Evolutionary conservation across 805 yeast genomes (phyloP), one percentile per base, ranked within the genome.

Genomic region (Saccharomyces eubayanus): DNA sequence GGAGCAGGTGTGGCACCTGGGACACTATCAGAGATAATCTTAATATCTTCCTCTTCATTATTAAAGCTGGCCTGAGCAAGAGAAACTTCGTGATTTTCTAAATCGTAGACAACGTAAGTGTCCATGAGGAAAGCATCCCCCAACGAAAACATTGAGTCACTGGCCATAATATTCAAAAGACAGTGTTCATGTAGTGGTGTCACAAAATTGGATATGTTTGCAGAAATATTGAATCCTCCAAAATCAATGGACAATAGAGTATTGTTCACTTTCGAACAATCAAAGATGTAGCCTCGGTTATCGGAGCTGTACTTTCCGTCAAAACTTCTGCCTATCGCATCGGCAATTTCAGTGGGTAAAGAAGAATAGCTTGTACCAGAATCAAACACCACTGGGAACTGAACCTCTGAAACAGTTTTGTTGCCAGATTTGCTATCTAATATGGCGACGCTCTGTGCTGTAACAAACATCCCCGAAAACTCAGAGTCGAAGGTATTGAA

Each of bases 61-160:
- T 51, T 48, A 28, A 41, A 50, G 28, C 49, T 66, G 30, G 79
- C 75, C 54, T 74, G 77, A 16, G 85, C 89, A 53, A 87, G 57
- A 0, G 84, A 79, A 31, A 85, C 71, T 62, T 79, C 74, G 49
- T 65, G 67, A 60, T 77, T 77, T 29, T 83, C 88, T 50, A 84
- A 70, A 65, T 87, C 87, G 66, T 77, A 84, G 14, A 84, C 89
- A 28, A 79, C 77, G 63, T 86, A 87, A 3, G 84, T 85, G 41
- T 79, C 76, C 52, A 87, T 74, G 57, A 87, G 69, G 63, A 86
- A 79, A 48, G 79, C 77, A 63, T 84, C 90, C 10, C 94, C 94
- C 40, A 87, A 72, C 52, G 83, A 20, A 9, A 36, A 6, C 64
- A 5, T 14, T 31, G 56, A 30, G 70, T 57, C 41, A 59, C 58